Evolutionary conservation across 1,284 basidiomycete species (phyloP).

Genomic region (Marasmius sp.): DNA sequence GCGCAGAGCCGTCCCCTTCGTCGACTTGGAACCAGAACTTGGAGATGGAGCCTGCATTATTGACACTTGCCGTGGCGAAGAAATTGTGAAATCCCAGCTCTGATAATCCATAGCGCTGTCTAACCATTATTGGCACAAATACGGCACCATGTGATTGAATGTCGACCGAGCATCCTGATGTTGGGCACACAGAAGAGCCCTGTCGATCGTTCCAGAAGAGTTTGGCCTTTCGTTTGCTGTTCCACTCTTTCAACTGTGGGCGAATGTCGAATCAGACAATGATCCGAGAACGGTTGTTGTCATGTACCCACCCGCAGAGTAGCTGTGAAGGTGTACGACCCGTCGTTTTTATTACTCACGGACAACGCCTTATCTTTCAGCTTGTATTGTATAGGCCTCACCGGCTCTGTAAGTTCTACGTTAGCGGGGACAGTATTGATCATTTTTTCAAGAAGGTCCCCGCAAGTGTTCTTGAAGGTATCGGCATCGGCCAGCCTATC

Average conservation of each 20-base stretch:
- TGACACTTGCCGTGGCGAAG: neutral
- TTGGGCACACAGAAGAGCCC: neutral
- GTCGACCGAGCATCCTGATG: too few species aligned
- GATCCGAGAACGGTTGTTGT: too few species aligned
- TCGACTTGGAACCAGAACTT: slow-evolving; percentile 1
- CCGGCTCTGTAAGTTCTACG: slow-evolving; percentile 17
- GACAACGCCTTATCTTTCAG: slow-evolving; percentile 4
- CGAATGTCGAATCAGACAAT: neutral
- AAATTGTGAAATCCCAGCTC: neutral
- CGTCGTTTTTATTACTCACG: neutral
- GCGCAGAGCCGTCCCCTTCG: neutral
- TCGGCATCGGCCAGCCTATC: neutral
- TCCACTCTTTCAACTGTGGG: too few species aligned
- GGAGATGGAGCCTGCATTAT: neutral
- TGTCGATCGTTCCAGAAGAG: neutral
- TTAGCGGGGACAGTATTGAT: slow-evolving; percentile 22
- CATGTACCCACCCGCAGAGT: neutral
- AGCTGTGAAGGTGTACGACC: neutral
- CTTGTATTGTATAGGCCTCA: slow-evolving; percentile 20
- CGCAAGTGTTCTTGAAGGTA: slow-evolving; percentile 15
- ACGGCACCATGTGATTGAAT: too few species aligned
- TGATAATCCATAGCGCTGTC: neutral
- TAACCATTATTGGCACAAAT: neutral
- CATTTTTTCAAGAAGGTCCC: slow-evolving; percentile 20
- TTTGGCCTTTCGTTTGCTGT: neutral